These are phyloP conservation scores for Pseudofabraea citricarpa DNA, from an alignment of 2,329 filamentous ascomycete species.

Conservation along the genomic window DNA sequence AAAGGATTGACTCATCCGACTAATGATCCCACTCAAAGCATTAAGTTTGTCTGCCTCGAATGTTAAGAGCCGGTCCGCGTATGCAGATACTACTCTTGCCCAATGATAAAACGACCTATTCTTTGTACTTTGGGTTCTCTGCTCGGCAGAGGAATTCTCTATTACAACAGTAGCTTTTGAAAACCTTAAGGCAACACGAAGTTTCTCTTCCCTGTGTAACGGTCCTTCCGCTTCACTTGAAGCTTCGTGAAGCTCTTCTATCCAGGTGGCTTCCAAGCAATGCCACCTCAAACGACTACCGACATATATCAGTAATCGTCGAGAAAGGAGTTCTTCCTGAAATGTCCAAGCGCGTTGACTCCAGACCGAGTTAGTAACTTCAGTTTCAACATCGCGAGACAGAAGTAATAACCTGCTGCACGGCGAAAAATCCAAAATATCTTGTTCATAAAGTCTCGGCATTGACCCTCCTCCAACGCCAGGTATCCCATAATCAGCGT, in stretches of 20 bases:
- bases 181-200: background rate
- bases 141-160: background rate
- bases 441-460: background rate
- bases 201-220: background rate
- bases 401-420: background rate
- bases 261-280: background rate
- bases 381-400: background rate
- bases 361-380: conserved; percentile 10
- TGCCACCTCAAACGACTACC: background rate
- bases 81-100: background rate
- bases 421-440: background rate
- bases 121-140: background rate
- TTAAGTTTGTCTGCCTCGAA: background rate
- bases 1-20: background rate
- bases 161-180: background rate
- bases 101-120: background rate
- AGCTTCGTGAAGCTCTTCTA: background rate
- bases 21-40: background rate
- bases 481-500: conserved; percentile 11
- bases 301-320: background rate
- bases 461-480: conserved; percentile 19
- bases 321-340: conserved; percentile 3
- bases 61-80: background rate
- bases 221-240: background rate
- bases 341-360: conserved; percentile 31